A percentile compares a stretch with the other conserved stretches of the same genome.
Conservation (phyloP, 352 stramenopile species). For the Globisporangium spiculum region DNA sequence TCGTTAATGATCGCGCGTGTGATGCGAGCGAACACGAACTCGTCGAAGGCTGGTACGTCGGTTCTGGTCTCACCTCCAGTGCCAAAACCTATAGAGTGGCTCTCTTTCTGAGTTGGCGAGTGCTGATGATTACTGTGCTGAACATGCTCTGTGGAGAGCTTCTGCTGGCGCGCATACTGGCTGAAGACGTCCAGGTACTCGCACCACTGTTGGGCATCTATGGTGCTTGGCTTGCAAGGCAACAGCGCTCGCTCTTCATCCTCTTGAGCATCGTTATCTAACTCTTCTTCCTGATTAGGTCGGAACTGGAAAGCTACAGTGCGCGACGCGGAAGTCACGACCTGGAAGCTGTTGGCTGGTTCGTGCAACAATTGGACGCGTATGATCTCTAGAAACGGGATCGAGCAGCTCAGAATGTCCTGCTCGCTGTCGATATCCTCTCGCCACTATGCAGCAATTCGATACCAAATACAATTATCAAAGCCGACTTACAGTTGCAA, state of each 20-base stretch:
- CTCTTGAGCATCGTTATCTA: background rate
- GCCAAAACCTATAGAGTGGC: background rate
- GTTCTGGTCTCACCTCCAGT: background rate
- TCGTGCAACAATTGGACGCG: slow-evolving; percentile 23
- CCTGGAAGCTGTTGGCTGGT: slow-evolving; percentile 31
- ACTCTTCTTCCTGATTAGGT: background rate
- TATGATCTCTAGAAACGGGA: slow-evolving; percentile 35
- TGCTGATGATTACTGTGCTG: slow-evolving; percentile 16
- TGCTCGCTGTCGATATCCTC: slow-evolving; percentile 20
- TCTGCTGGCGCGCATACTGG: slow-evolving; percentile 30
- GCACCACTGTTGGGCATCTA: slow-evolving; percentile 41
- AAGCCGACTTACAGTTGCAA: background rate
- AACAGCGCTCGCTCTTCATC: slow-evolving; percentile 2
- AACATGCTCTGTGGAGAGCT: background rate
- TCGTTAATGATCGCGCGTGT: slow-evolving; percentile 24
- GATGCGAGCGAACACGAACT: slow-evolving; percentile 22
- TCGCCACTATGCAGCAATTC: slow-evolving; percentile 26
- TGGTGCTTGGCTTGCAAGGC: background rate
- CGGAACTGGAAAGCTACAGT: slow-evolving; percentile 51
- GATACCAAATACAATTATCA: background rate
- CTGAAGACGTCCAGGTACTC: slow-evolving; percentile 51
- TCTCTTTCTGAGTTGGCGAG: slow-evolving; percentile 2
- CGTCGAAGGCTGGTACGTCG: slow-evolving; percentile 1
- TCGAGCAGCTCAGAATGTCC: slow-evolving; percentile 10
- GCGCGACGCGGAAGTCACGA: slow-evolving; percentile 31